Base-by-base conservation (phyloP, 2,329 filamentous ascomycete species). In the Alternaria sp. region DNA sequence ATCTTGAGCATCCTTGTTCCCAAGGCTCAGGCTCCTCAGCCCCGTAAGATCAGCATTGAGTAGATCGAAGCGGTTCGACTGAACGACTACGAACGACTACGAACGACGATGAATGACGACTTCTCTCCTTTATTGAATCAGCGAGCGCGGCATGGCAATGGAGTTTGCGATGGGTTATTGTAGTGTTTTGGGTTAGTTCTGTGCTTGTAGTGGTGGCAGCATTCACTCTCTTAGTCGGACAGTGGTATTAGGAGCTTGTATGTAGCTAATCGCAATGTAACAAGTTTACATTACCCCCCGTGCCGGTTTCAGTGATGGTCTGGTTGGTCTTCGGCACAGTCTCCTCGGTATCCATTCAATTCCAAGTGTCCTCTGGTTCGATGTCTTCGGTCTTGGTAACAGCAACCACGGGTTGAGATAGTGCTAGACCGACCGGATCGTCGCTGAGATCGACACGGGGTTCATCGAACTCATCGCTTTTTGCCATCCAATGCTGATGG, bases 1-100 rank as follows among this genome's bases (percentile, higher is more conserved):
- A 83, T 90, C 57, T 77, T 90, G 57, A 84, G 80, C 58, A 83
- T 90, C 45, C 71, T 84, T 6, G 84, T 90, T 8, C 88, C 88
- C 3, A 89, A 89, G 81, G 82, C 83, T 25, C 75, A 81, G 61
- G 81, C 82, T 13, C 80, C 83, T 7, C 77, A 79, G 60, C 73
- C 80, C 53, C 84, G 84, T 77, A 86, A 83, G 79, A 87, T 90
- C 71, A 81, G 79, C 62, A 85, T 89, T 66, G 83, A 88, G 81
- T 88, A 84, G 66, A 45, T 17, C 15, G 32, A 21, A 17, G 11
- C 21, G 11, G 9, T 8, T 21, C 13, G 9, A 19, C 15, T 3
- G 40, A 19, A 25, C 19, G 13, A 23, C 40, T 44, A 3, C 5
- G 13, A 36, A 36, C 10, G 44, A n/a, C n/a, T n/a, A n/a, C 4